Evolutionary conservation across 2,329 filamentous ascomycete species (phyloP).

Genomic region (Coniochaeta sp.): DNA sequence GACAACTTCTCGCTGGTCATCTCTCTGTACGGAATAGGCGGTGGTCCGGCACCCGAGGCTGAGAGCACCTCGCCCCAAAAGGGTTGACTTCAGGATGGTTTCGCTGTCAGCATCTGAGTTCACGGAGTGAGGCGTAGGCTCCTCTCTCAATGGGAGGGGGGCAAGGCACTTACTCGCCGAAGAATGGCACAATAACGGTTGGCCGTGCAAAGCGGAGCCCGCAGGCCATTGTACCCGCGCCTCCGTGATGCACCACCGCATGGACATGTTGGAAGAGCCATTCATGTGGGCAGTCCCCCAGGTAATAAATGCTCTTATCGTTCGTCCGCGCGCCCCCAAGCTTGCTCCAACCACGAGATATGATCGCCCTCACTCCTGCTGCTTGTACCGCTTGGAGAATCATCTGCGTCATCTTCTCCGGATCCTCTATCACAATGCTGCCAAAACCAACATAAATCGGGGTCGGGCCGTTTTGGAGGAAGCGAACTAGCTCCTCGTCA

Average conservation of each 20-base stretch:
- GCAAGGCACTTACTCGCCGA: too few relatives aligned
- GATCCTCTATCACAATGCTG: slow-evolving; percentile 73
- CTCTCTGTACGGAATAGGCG: too few relatives aligned
- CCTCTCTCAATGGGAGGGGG: too few relatives aligned
- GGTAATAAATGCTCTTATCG: slow-evolving; percentile 74
- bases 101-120: too few relatives aligned
- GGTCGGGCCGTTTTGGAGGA: slow-evolving; percentile 61
- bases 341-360: slow-evolving; percentile 85
- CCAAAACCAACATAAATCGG: slow-evolving; percentile 81
- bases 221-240: slow-evolving; percentile 79
- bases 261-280: slow-evolving; percentile 81
- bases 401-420: slow-evolving; percentile 59
- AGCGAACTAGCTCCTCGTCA: slow-evolving; percentile 54
- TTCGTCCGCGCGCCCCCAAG: slow-evolving; percentile 63
- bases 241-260: slow-evolving; percentile 79
- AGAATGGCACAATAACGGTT: slow-evolving; percentile 80
- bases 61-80: too few relatives aligned
- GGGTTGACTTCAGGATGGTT: too few relatives aligned
- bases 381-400: slow-evolving; percentile 68
- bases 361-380: slow-evolving; percentile 64
- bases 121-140: too few relatives aligned
- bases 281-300: slow-evolving; percentile 81
- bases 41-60: too few relatives aligned
- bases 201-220: slow-evolving; percentile 75
- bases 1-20: too few relatives aligned